A percentile compares a stretch with the other conserved stretches of the same genome.
These are phyloP conservation scores for Alisma plantagoaquatica DNA, from an alignment of 106 monocot species.

Conservation along the genomic window DNA sequence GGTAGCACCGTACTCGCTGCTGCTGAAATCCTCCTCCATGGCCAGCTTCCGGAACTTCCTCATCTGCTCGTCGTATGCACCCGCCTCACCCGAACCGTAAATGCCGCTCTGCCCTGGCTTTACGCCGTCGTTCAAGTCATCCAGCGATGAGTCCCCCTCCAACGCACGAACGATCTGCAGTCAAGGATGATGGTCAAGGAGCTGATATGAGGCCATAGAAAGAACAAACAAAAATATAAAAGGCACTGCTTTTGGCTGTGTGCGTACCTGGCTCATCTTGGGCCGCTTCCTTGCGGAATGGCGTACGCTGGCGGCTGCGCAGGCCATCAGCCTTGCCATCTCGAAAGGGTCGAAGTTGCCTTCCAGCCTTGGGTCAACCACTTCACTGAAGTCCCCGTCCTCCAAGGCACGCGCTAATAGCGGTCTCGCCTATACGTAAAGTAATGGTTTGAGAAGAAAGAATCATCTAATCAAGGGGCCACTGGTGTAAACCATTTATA, in stretches of 20 bases:
- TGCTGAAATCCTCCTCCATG: slow-evolving; percentile 16
- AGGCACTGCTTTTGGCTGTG: too few species aligned
- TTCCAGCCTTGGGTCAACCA: slow-evolving; percentile 59
- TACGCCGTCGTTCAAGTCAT: slow-evolving; percentile 16
- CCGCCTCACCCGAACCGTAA: slow-evolving; percentile 7
- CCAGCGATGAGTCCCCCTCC: slow-evolving; percentile 18
- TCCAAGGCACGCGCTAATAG: slow-evolving; percentile 30
- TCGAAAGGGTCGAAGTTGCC: slow-evolving; percentile 38
- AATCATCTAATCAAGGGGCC: too few species aligned
- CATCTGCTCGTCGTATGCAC: slow-evolving; percentile 11
- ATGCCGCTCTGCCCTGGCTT: slow-evolving; percentile 4
- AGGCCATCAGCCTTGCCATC: slow-evolving; percentile 52
- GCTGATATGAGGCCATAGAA: too few species aligned
- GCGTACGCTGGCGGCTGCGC: slow-evolving; percentile 64
- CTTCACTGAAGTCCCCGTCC: slow-evolving; percentile 52
- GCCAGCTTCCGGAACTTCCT: slow-evolving; percentile 9
- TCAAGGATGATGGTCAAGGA: not conserved
- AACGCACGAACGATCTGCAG: slow-evolving; percentile 15
- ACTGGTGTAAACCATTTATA: too few species aligned
- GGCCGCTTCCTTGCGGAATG: slow-evolving; percentile 81
- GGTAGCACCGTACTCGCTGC: slow-evolving; percentile 24
- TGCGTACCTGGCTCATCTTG: slow-evolving; percentile 78
- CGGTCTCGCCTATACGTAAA: slow-evolving; percentile 17
- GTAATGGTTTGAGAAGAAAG: not conserved
- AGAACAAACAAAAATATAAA: too few species aligned